Conservation (phyloP, 2,329 filamentous ascomycete genomes). For the Diaporthe australafricana region DNA sequence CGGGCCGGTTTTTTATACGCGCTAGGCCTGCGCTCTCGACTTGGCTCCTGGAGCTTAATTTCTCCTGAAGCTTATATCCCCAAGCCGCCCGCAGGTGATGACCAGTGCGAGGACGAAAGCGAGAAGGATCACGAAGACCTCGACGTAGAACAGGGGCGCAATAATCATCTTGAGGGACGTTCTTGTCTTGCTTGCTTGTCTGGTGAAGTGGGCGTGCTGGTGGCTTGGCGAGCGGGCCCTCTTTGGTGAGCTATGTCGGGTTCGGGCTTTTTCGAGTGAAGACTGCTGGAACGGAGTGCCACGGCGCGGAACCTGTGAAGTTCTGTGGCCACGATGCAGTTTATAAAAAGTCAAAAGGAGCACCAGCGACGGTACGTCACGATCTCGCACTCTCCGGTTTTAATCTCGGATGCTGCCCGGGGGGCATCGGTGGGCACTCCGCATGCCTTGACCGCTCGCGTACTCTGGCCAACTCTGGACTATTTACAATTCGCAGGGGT, state of each 20-base stretch:
- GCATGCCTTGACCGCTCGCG: slow-evolving; percentile 27
- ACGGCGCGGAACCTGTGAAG: slow-evolving; percentile 2
- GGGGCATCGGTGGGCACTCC: slow-evolving; percentile 6
- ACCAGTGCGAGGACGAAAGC: slow-evolving; percentile 17
- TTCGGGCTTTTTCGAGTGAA: not conserved
- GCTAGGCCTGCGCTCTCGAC: not conserved
- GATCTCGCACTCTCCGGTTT: slow-evolving; percentile 30
- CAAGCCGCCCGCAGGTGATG: slow-evolving; percentile 25
- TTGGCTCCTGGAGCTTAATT: slow-evolving; percentile 25
- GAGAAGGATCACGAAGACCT: slow-evolving; percentile 31
- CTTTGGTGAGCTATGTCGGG: slow-evolving; percentile 11
- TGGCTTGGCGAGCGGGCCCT: slow-evolving; percentile 3
- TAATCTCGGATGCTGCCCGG: slow-evolving; percentile 28
- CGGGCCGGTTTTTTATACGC: slow-evolving; percentile 1
- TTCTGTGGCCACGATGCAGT: slow-evolving; percentile 19
- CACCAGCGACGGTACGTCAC: slow-evolving; percentile 25
- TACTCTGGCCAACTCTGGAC: slow-evolving; percentile 9
- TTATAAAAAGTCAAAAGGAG: slow-evolving; percentile 26
- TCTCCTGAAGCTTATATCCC: slow-evolving; percentile 31
- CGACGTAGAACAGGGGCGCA: slow-evolving; percentile 25
- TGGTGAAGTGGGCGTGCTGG: not conserved
- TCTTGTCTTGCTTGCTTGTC: not conserved
- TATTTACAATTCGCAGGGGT: slow-evolving; percentile 11
- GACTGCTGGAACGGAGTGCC: not conserved
- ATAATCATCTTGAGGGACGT: slow-evolving; percentile 30